phyloP scores from a whole-genome alignment of 2,329 filamentous ascomycete genomes.

The Fusarium setosum region DNA sequence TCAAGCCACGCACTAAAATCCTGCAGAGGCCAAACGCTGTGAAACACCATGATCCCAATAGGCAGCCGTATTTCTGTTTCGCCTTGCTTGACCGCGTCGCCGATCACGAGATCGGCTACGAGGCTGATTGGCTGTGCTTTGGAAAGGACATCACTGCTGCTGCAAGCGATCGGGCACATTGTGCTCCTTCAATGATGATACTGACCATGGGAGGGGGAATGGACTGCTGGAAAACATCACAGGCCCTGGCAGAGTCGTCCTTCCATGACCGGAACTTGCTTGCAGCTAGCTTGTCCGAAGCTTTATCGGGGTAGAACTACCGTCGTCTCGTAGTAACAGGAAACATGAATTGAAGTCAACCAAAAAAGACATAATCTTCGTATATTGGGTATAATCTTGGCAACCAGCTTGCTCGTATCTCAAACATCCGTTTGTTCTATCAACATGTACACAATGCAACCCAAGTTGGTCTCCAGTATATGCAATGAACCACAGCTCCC shows the following conservation, averaged over 20 bases:
- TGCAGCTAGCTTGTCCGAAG: too few relatives aligned
- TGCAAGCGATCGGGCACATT: constrained; percentile 7
- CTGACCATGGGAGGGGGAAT: background rate
- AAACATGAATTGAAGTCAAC: background rate
- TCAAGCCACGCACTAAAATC: constrained; percentile 8
- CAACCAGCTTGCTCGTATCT: constrained; percentile 17
- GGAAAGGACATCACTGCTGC: constrained; percentile 5
- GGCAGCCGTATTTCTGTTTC: constrained; percentile 4
- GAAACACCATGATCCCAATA: background rate
- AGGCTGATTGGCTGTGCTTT: constrained; percentile 12
- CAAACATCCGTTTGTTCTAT: constrained; percentile 26
- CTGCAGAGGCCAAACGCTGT: constrained; percentile 11
- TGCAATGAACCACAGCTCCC: background rate
- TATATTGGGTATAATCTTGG: constrained; percentile 42
- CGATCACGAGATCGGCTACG: constrained; percentile 32
- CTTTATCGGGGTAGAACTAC: too few relatives aligned
- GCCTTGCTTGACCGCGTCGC: constrained; percentile 3
- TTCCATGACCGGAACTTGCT: too few relatives aligned
- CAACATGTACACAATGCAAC: constrained; percentile 19
- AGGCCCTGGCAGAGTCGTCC: too few relatives aligned
- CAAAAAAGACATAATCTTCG: constrained; percentile 22
- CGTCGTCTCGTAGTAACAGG: background rate
- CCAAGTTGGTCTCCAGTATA: constrained; percentile 1
- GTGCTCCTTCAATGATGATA: background rate
- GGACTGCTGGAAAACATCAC: background rate